Base-by-base conservation (phyloP, 2,329 filamentous ascomycete species). In the Colletotrichum sansevieriae region DNA sequence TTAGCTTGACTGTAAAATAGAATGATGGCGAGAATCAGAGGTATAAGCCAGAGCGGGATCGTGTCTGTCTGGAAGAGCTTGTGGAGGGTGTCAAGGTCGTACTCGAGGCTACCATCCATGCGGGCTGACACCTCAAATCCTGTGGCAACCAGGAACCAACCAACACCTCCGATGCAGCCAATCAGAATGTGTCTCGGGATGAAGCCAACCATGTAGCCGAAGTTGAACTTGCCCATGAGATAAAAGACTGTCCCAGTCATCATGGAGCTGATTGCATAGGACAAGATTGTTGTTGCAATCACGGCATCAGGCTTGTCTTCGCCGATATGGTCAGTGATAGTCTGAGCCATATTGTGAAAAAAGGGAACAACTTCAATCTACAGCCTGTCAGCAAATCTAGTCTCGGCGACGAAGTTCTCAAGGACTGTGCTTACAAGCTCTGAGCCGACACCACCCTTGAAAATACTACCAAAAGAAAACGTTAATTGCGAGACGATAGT, bases 281-380 rank as follows among this genome's bases (percentile, higher is more conserved):
- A 90, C 2, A 95, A 90, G 74, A 99, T 97, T 2, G 95, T 97
- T 0, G 96, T 99, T 35, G 96, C 95, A 71, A 98, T 92, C 54
- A 99, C 91, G 3, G 94, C 92, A 74, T 96, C 91, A 1, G 92
- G 90, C 29, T 96, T 90, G 20, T 95, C 90, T 71, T 92, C 88
- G 15, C 95, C 93, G 72, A 99, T 90, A 49, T 87, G 85, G 13
- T 85, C 83, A 72, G 96, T 90, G 76, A 98, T 98, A 35, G 92
- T 95, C 71, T 91, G 90, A 0, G 96, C 95, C 95, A 99, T 99
- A 75, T 95, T 97, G 81, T 99, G 96, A 78, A 99, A 98, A 82
- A 99, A 99, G 0, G 95, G 96, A 1, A 99, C 95, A 1, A 98
- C 95, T 81, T 99, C 96, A 73, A 98, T 99, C 88, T 91, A 71